Base-by-base conservation (phyloP, 2,329 filamentous ascomycete genomes). In the Cadophora luteo-olivacea region DNA sequence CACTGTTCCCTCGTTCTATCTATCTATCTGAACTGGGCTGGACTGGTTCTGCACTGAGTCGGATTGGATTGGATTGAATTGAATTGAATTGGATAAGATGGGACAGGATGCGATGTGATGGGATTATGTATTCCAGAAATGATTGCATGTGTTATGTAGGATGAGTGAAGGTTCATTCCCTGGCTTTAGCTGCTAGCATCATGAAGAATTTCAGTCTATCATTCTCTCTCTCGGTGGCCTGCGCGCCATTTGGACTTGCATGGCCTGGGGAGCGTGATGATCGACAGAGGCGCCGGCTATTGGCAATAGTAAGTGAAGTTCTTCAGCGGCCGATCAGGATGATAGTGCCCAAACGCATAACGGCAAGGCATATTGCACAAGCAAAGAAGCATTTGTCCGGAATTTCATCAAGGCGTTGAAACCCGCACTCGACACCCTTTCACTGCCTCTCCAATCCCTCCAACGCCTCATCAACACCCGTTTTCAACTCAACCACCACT, bases 401-500 rank as follows among this genome's bases (percentile, higher is more conserved):
- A 8, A 22, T 22, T 22, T 48, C 6, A 11, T 49, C 45, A 22
- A 1, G n/a, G 19, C n/a, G 9, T 22, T 19, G 22, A 49, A 7
- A 48, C 2, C 25, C 36, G 38, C 11, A 58, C 16, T 60, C 3
- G 6, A 19, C 12, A 45, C 16, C 3, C 9, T 57, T 48, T 32
- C 51, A 48, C 22, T 4, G 51, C n/a, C 29, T 48, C 45, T 64
- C 64, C 67, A 70, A 33, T 7, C 61, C 55, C 12, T 52, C 41
- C 29, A 61, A 48, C 24, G 38, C 58, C 38, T 61, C 58, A 48
- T 70, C 67, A 48, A 68, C 65, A 16, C 22, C 38, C 14, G 51
- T 61, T 24, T 66, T 68, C 54, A 72, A 54, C n/a, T 64, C 61
- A 4, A 68, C 51, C 9, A 72, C 66, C 24, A 66, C 69, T 12